Evolutionary conservation across 257 asterid species (phyloP).

Genomic region (Capsicum pubescens): DNA sequence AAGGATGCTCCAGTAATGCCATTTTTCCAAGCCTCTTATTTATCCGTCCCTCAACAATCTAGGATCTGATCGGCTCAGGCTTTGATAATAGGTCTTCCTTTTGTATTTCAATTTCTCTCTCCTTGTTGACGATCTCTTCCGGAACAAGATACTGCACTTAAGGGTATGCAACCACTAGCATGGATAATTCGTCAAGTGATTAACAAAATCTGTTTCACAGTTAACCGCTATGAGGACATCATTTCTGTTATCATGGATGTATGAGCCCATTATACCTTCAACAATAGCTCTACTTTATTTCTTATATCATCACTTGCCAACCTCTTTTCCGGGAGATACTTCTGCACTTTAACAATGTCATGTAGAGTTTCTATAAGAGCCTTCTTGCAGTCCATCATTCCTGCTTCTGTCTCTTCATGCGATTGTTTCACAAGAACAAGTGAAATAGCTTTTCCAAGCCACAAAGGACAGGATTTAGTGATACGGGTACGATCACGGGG

Average conservation of each 20-base stretch:
- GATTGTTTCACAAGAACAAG: slow-evolving; percentile 91
- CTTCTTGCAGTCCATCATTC: slow-evolving; percentile 98
- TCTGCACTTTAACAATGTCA: slow-evolving; percentile 76
- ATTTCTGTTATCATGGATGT: slow-evolving; percentile 89
- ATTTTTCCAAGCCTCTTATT: slow-evolving; percentile 90
- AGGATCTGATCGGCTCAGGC: slow-evolving; percentile 86
- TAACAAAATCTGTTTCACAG: slow-evolving; percentile 95
- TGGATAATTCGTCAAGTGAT: slow-evolving; percentile 86
- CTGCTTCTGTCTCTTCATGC: slow-evolving; percentile 97
- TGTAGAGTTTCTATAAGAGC: slow-evolving; percentile 87
- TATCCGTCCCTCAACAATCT: slow-evolving; percentile 82
- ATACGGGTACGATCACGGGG: too few relatives aligned
- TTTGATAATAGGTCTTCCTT: slow-evolving; percentile 83
- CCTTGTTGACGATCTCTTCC: slow-evolving; percentile 51
- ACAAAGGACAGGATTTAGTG: neutral
- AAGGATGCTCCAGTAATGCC: slow-evolving; percentile 64
- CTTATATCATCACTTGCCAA: slow-evolving; percentile 85
- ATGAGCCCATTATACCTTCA: slow-evolving; percentile 92
- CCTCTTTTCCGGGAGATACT: slow-evolving; percentile 89
- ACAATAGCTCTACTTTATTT: slow-evolving; percentile 88
- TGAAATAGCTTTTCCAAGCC: slow-evolving; percentile 67
- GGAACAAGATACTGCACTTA: slow-evolving; percentile 66
- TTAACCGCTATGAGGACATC: slow-evolving; percentile 91
- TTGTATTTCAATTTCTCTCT: slow-evolving; percentile 89
- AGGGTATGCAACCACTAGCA: slow-evolving; percentile 73